Evolutionary conservation across 2,329 filamentous ascomycete species (phyloP).

Genomic region (Blastomyces gilchristii): DNA sequence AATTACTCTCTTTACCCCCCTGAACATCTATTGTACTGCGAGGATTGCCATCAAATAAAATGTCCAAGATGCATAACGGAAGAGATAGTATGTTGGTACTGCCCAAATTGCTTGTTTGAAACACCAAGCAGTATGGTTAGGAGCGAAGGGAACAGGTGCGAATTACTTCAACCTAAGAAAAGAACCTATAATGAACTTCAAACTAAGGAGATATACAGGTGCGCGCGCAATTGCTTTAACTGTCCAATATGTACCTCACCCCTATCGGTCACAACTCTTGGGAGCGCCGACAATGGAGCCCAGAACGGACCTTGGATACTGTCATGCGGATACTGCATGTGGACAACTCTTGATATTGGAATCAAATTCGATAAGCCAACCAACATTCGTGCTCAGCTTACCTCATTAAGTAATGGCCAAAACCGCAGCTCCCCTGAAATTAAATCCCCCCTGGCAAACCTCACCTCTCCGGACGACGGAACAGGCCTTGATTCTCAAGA

Average conservation of each 20-base stretch:
- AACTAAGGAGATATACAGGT: conserved; percentile 44
- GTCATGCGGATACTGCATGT: conserved; percentile 82
- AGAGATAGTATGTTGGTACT: conserved; percentile 91
- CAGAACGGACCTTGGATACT: conserved; percentile 60
- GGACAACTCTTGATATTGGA: conserved; percentile 81
- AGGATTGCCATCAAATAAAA: conserved; percentile 92
- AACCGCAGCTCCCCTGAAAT: conserved; percentile 30
- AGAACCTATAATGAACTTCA: not conserved
- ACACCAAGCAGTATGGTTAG: conserved; percentile 87
- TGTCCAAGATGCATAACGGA: conserved; percentile 86
- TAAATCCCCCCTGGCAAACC: conserved; percentile 30
- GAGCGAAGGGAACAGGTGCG: conserved; percentile 82
- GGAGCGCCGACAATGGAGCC: conserved; percentile 40
- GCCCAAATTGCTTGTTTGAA: conserved; percentile 90
- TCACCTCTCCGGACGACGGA: conserved; percentile 26
- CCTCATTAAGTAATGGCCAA: conserved; percentile 50
- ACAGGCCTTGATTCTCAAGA: conserved; percentile 15
- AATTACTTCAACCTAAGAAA: conserved; percentile 10
- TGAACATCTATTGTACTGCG: conserved; percentile 90
- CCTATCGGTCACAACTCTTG: conserved; percentile 62
- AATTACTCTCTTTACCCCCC: conserved; percentile 90
- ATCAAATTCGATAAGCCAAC: conserved; percentile 84
- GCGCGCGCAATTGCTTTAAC: conserved; percentile 89
- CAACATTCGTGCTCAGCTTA: conserved; percentile 70
- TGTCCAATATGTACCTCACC: conserved; percentile 82